Evolutionary conservation across 2,329 filamentous ascomycete species (phyloP).

Genomic region (Exophiala alcalophila): DNA sequence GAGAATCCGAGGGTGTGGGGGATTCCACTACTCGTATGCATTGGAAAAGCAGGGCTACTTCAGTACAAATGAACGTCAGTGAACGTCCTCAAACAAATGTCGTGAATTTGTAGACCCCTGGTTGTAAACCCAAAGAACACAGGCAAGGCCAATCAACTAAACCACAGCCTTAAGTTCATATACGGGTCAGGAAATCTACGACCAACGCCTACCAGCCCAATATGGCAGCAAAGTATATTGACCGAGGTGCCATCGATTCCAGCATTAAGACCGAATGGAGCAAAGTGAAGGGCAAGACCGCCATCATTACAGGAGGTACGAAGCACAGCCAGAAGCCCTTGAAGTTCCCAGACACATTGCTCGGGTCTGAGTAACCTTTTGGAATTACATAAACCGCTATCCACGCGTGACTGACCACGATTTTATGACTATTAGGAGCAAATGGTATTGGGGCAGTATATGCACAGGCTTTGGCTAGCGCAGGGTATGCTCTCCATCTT

Average conservation of each 20-base stretch:
- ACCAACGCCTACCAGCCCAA: neutral
- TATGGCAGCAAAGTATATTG: neutral
- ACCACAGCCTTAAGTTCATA: no score
- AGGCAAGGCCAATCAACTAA: no score
- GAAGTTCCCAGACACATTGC: neutral
- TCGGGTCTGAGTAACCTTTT: neutral
- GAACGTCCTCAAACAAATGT: no score
- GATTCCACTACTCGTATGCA: no score
- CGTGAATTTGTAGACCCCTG: no score
- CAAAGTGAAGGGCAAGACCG: constrained; percentile 8
- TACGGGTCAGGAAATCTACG: no score
- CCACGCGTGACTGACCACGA: neutral
- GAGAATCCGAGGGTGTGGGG: no score
- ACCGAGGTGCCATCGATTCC: constrained; percentile 4
- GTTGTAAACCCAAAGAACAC: no score
- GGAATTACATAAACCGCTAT: neutral
- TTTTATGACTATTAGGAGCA: constrained; percentile 6
- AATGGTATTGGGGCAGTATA: constrained; percentile 14
- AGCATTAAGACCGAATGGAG: neutral
- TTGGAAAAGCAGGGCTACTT: no score
- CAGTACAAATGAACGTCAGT: no score
- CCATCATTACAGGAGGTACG: constrained; percentile 12
- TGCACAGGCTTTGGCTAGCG: constrained; percentile 2
- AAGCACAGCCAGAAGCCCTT: neutral
- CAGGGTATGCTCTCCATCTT: constrained; percentile 6